A percentile compares a stretch with the other conserved stretches of the same genome.
Evolutionary conservation across 805 yeast genomes (phyloP).

Genomic region (Saccharomycopsis sp.): DNA sequence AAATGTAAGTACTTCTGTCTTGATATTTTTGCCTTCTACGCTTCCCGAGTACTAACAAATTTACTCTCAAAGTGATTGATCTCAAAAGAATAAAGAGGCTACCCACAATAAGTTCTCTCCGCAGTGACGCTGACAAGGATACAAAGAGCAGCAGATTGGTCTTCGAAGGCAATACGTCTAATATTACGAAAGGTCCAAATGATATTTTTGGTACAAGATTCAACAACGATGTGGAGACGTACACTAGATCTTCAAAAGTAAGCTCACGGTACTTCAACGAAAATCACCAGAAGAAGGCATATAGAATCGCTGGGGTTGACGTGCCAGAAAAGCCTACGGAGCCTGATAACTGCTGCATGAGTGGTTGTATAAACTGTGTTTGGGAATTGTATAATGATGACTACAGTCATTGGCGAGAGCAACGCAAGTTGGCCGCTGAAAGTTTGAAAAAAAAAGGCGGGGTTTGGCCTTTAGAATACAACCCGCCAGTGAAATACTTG

Average conservation of each 20-base stretch:
- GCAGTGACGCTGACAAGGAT: not conserved
- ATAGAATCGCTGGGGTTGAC: conserved; percentile 50
- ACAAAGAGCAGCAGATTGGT: conserved; percentile 7
- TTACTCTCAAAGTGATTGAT: conserved; percentile 36
- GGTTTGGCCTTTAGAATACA: conserved; percentile 60
- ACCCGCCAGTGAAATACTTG: conserved; percentile 44
- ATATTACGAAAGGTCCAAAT: conserved; percentile 42
- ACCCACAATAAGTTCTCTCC: not conserved
- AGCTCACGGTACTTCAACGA: conserved; percentile 29
- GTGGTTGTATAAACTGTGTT: conserved; percentile 94
- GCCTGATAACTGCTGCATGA: conserved; percentile 96
- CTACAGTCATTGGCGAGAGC: conserved; percentile 67
- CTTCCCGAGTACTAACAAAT: conserved; percentile 44
- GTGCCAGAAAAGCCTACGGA: conserved; percentile 76
- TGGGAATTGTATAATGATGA: conserved; percentile 94
- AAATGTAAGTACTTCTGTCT: not conserved
- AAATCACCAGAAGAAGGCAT: conserved; percentile 22
- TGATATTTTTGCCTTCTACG: too few species aligned
- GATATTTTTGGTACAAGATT: conserved; percentile 51
- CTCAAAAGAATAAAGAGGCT: not conserved
- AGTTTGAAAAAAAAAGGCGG: conserved; percentile 36
- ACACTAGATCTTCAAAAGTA: conserved; percentile 27
- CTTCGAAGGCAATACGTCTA: conserved; percentile 32
- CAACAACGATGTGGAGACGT: conserved; percentile 20
- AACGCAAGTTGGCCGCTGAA: conserved; percentile 54